Conservation (phyloP, 331 rosid genomes). For the Stylosanthes scabra region DNA sequence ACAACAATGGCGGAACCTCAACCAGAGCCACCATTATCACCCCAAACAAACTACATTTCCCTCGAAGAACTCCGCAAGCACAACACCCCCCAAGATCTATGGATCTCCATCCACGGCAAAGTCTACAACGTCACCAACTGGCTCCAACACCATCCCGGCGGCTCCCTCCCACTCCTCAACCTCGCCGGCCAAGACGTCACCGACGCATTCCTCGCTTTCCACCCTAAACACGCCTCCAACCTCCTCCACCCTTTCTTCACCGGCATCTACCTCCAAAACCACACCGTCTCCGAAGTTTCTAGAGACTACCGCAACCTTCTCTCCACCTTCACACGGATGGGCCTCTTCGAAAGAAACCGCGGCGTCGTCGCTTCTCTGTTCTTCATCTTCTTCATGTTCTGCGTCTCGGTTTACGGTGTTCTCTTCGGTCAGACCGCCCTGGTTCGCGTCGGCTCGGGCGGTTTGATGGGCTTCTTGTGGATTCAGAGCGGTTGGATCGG, state of each 20-base stretch:
- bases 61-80: constrained; percentile 49
- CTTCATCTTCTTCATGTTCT: constrained; percentile 39
- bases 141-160: constrained; percentile 71
- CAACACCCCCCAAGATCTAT: constrained; percentile 59
- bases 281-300: constrained; percentile 62
- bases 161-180: constrained; percentile 56
- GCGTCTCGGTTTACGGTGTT: constrained; percentile 35
- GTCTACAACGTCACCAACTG: constrained; percentile 68
- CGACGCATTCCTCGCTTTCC: constrained; percentile 71
- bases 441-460: constrained; percentile 34
- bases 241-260: constrained; percentile 54
- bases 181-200: constrained; percentile 80
- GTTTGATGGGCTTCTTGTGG: constrained; percentile 45
- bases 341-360: constrained; percentile 53
- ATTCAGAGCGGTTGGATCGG: constrained; percentile 58
- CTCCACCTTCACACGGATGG: constrained; percentile 40
- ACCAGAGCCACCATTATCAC: not conserved
- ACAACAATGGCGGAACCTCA: constrained; percentile 48
- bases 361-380: constrained; percentile 23
- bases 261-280: constrained; percentile 42
- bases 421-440: not conserved
- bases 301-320: constrained; percentile 59
- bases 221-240: constrained; percentile 49
- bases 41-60: constrained; percentile 48
- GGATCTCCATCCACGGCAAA: constrained; percentile 80